Evolutionary conservation across 192 early-diverging fungal species (phyloP), one percentile per base, ranked within the genome.

Genomic region (Geranomyces variabilis): DNA sequence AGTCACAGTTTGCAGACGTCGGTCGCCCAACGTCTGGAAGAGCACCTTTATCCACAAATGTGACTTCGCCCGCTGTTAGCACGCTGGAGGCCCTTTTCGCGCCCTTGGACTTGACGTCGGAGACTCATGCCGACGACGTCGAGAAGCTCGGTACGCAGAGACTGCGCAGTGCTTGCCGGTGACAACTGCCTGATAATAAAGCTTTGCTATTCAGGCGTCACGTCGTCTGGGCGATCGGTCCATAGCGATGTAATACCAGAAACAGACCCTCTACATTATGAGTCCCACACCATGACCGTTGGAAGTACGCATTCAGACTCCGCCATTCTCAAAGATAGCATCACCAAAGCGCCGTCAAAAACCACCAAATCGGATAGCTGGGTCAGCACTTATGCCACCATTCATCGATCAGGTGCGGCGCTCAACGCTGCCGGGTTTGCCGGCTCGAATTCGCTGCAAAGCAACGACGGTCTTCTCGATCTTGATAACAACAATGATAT

Each of bases 231-330:
- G 24, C 4, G 19, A 24, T 53, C 51, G 17, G 51, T 53, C 4
- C 51, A 26, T 15, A 53, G 51, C 24, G 51, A 53, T 26, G 24
- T 26, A 26, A 53, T 53, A 6, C 19, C 24, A 24, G 19, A 24
- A 63, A 63, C 63, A 22, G 28, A 46, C 24, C 4, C 8, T 5
- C 26, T 61, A 3, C 29, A 7, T 14, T 55, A 41, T 22, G 45
- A 65, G 5, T 14, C 30, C 7, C 36, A 43, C 4, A 67, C 49
- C 49, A 29, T 49, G 21, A 67, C 51, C 22, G 43, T 70, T 31
- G 68, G 68, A 4, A 70, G 68, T 36, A 28, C 68, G 56, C 55
- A 70, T 45, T 70, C 68, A 12, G 68, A 70, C 26, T 70, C 68
- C 15, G 57, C 34, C 1, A 34, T 70, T 0, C 68, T 69, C 28